These are phyloP conservation scores for Coemansia sp. DNA, from an alignment of 192 early-diverging fungal genomes.

Conservation along the genomic window DNA sequence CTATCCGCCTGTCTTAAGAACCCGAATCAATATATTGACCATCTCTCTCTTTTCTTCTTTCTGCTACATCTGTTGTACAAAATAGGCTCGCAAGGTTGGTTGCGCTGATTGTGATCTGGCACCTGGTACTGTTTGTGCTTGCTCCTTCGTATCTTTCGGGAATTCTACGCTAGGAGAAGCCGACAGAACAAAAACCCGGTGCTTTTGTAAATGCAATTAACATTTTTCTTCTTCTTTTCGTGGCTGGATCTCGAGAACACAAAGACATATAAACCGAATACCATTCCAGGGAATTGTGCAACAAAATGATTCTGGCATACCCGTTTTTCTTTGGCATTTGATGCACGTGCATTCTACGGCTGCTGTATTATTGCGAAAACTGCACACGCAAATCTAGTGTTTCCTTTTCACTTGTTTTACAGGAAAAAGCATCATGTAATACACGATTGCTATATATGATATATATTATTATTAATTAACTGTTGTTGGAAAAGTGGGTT, in stretches of 20 bases:
- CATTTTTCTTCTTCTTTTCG: not conserved
- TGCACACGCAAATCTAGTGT: not conserved
- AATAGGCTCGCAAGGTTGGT: slow-evolving; percentile 19
- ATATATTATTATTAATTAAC: no score
- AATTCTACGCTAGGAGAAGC: not conserved
- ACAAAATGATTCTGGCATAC: not conserved
- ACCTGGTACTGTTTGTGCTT: slow-evolving; percentile 18
- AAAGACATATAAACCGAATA: no score
- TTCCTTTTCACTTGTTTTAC: no score
- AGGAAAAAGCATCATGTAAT: no score
- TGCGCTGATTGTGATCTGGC: slow-evolving; percentile 23
- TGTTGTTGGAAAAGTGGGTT: no score
- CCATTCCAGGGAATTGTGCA: no score
- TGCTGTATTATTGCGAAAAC: not conserved
- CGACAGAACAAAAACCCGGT: not conserved
- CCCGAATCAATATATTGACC: not conserved
- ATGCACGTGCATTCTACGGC: not conserved
- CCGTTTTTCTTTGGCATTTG: not conserved
- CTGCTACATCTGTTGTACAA: not conserved
- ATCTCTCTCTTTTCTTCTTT: not conserved
- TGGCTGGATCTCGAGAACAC: not conserved
- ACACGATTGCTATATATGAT: no score
- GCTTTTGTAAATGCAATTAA: not conserved
- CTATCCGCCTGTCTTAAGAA: not conserved
- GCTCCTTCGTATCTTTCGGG: slow-evolving; percentile 15